phyloP scores from a whole-genome alignment of 805 yeast genomes.

The Schwanniomyces yamadae region DNA sequence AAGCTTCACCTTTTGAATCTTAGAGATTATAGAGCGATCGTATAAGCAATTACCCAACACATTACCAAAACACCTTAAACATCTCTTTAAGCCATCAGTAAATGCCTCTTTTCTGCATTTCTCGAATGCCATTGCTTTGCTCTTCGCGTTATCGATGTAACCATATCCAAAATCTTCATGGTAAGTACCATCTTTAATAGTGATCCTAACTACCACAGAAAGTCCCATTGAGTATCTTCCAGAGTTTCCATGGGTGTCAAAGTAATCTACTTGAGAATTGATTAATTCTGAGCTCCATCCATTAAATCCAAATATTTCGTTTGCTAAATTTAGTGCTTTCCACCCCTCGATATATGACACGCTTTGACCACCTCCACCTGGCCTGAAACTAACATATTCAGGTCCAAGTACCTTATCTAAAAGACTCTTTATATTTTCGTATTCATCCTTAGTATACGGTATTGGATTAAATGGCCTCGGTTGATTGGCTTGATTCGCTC shows the following conservation, averaged over 20 bases:
- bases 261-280: constrained; percentile 63
- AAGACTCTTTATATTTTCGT: constrained; percentile 30
- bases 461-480: constrained; percentile 16
- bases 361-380: constrained; percentile 69
- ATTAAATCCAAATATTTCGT: constrained; percentile 77
- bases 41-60: constrained; percentile 82
- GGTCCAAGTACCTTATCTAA: constrained; percentile 59
- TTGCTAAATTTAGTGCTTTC: constrained; percentile 78
- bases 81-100: constrained; percentile 80
- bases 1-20: constrained; percentile 44
- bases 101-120: constrained; percentile 83
- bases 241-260: constrained; percentile 59
- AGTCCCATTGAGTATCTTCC: constrained; percentile 62
- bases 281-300: constrained; percentile 80
- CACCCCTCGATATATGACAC: constrained; percentile 82
- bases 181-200: constrained; percentile 76
- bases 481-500: background rate
- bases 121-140: constrained; percentile 70
- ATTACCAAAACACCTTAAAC: constrained; percentile 76
- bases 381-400: constrained; percentile 70
- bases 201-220: constrained; percentile 68
- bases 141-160: constrained; percentile 64
- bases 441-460: constrained; percentile 33
- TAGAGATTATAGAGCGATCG: constrained; percentile 62
- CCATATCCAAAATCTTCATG: constrained; percentile 82